A percentile compares a stretch with the other conserved stretches of the same genome.
Conservation (phyloP, 306 rosid species). For the Malus domestica region ASM211411v1 NC_041801.1:12131001-12131500, state of each 20-base stretch:
- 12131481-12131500: neutral
- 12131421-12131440: neutral
- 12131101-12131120: conserved; percentile 85
- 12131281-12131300: neutral
- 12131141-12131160: conserved; percentile 86
- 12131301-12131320: neutral
- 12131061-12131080: conserved; percentile 86
- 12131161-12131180: conserved; percentile 92
- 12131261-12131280: neutral
- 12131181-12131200: conserved; percentile 89
- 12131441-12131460: neutral
- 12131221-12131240: conserved; percentile 8
- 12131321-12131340: neutral
- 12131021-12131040: conserved; percentile 76
- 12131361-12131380: neutral
- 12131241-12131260: neutral
- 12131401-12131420: neutral
- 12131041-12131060: conserved; percentile 90
- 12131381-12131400: neutral
- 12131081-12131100: conserved; percentile 83
- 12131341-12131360: neutral
- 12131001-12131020: conserved; percentile 94
- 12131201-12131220: conserved; percentile 83
- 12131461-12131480: neutral
- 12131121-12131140: conserved; percentile 77